phyloP scores from a whole-genome alignment of 2,329 filamentous ascomycete species.

The Colletotrichum costaricense region DNA sequence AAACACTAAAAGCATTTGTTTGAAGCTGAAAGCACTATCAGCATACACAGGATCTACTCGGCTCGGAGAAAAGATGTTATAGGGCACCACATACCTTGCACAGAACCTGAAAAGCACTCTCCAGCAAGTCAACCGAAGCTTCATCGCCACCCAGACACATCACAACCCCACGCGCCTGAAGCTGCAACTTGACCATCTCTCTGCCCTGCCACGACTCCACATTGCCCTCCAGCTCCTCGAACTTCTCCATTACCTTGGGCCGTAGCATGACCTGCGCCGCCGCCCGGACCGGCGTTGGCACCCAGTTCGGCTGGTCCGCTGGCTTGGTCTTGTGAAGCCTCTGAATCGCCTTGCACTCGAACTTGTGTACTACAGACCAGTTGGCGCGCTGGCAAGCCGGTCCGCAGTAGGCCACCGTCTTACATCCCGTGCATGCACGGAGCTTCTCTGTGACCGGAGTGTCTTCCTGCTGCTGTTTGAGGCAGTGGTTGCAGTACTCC shows the following conservation, averaged over 20 bases:
- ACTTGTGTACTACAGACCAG: constrained; percentile 64
- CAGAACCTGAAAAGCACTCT: constrained; percentile 55
- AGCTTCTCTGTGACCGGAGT: constrained; percentile 38
- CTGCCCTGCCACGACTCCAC: constrained; percentile 49
- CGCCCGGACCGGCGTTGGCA: constrained; percentile 68
- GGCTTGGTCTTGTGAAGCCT: constrained; percentile 48
- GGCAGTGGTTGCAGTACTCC: constrained; percentile 62
- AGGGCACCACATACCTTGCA: constrained; percentile 60
- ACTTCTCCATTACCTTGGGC: constrained; percentile 44
- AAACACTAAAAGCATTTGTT: constrained; percentile 71
- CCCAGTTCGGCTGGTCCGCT: constrained; percentile 41
- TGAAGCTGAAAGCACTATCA: constrained; percentile 57
- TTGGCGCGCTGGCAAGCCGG: constrained; percentile 63
- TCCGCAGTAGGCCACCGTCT: constrained; percentile 65
- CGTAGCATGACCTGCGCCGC: constrained; percentile 62
- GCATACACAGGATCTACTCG: not conserved
- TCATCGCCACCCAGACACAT: constrained; percentile 40
- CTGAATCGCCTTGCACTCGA: constrained; percentile 62
- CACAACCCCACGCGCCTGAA: constrained; percentile 53
- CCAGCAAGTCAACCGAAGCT: constrained; percentile 54
- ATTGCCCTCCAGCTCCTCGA: constrained; percentile 60
- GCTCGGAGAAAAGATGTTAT: not conserved
- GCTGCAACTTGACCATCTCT: constrained; percentile 59
- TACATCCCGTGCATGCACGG: constrained; percentile 62
- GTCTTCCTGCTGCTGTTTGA: constrained; percentile 38